Evolutionary conservation across 2,329 filamentous ascomycete species (phyloP).

Genomic region (Aureobasidium lini): DNA sequence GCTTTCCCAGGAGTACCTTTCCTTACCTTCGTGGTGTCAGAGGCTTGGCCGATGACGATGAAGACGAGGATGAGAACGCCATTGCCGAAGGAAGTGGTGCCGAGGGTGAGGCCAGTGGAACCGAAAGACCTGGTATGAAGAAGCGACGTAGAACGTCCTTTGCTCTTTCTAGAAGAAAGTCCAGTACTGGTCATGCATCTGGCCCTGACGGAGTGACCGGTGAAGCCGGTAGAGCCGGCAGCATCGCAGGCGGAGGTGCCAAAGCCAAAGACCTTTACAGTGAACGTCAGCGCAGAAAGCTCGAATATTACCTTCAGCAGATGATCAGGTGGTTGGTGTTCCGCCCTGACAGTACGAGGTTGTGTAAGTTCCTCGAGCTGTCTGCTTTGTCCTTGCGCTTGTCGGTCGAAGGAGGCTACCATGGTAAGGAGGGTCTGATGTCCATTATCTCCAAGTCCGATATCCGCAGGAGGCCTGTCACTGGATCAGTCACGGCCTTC

Average conservation of each 20-base stretch:
- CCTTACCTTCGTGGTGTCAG: constrained; percentile 76
- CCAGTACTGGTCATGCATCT: constrained; percentile 36
- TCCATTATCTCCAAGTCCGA: constrained; percentile 83
- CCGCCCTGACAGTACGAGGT: constrained; percentile 83
- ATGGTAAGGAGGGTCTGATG: constrained; percentile 92
- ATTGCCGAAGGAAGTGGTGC: constrained; percentile 46
- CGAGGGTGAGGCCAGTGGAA: constrained; percentile 63
- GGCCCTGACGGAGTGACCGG: background rate
- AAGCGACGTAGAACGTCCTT: constrained; percentile 47
- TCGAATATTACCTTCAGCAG: constrained; percentile 85
- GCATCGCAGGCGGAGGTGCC: constrained; percentile 34
- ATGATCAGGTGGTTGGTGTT: constrained; percentile 98
- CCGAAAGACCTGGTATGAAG: constrained; percentile 49
- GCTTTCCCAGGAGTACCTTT: constrained; percentile 82
- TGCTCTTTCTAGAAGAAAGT: constrained; percentile 50
- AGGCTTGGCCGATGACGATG: constrained; percentile 51
- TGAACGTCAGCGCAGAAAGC: constrained; percentile 72
- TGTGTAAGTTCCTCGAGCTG: constrained; percentile 92
- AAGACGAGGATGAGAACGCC: constrained; percentile 60
- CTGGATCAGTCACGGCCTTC: background rate
- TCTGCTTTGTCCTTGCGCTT: constrained; percentile 90
- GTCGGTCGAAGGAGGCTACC: constrained; percentile 91
- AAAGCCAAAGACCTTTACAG: constrained; percentile 52
- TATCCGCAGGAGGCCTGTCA: constrained; percentile 17
- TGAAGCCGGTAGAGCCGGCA: constrained; percentile 24